Base-by-base conservation (phyloP, 495 filamentous ascomycete genomes). In the Tuber melanosporum region DNA sequence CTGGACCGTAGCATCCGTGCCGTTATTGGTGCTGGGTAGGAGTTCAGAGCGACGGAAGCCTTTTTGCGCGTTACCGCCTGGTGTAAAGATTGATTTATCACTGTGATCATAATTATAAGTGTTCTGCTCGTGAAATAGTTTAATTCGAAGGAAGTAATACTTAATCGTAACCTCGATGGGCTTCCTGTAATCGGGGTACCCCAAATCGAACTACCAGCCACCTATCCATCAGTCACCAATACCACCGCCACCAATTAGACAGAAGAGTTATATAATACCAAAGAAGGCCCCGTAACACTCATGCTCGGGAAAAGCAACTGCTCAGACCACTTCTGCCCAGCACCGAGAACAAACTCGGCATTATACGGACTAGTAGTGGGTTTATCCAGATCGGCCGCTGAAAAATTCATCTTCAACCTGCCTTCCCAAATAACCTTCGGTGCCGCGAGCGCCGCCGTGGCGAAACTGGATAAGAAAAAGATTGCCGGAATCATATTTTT, bases 41-140 rank as follows among this genome's bases (percentile, higher is more conserved):
- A 90, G 83, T 22, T 88, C 88, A 17, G 86, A 88, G 41, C 88
- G 85, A 22, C 88, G 87, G 85, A 90, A 90, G 66, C 88, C 88
- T 43, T 85, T 82, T 81, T 89, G 88, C 7, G 82, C 84, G 79
- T 86, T 85, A 8, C 84, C 77, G 20, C 84, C 83, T 26, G 85
- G 83, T 2, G 79, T 73, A 82, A 90, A 90, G 81, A 90, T 87
- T 76, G 85, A 87, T 73, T 83, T 76, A 84, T 90, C 88, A 72
- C 79, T 80, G 9, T 12, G 12, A 22, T 26, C 20, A 17, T 43
- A 73, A 71, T 71, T 47, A 42, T 44, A 20, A 22, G 22, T n/a
- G 43, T 32, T 19, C 32, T 2, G 10, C 41, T 73, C 19, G 32
- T 41, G 43, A 36, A 22, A 52, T 47, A 72, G 39, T 22, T 70